phyloP scores from a whole-genome alignment of 2,329 filamentous ascomycete genomes.

The Calonectria crousiana region DNA sequence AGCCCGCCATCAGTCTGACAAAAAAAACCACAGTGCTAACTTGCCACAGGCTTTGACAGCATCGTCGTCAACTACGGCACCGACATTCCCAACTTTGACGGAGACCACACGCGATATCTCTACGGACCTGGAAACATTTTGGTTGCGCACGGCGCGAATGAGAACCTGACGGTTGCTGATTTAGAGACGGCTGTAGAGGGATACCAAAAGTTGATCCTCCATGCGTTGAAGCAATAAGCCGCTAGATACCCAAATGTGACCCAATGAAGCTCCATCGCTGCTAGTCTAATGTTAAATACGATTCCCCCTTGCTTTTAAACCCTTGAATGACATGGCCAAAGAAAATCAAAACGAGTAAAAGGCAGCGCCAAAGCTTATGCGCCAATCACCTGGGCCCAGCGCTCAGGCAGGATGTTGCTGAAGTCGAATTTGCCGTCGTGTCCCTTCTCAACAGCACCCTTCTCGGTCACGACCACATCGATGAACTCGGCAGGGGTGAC shows the following conservation, averaged over 20 bases:
- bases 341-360: background rate
- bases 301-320: conserved; percentile 30
- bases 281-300: conserved; percentile 42
- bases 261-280: conserved; percentile 13
- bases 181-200: conserved; percentile 83
- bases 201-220: conserved; percentile 78
- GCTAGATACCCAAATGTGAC: conserved; percentile 15
- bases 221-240: conserved; percentile 58
- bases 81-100: conserved; percentile 83
- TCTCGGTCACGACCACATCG: conserved; percentile 94
- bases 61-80: conserved; percentile 93
- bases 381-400: conserved; percentile 57
- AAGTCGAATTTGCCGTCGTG: conserved; percentile 77
- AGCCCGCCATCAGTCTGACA: background rate
- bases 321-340: conserved; percentile 18
- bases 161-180: conserved; percentile 81
- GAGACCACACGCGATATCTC: conserved; percentile 75
- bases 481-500: conserved; percentile 91
- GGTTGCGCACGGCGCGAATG: conserved; percentile 88
- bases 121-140: conserved; percentile 82
- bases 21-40: conserved; percentile 25
- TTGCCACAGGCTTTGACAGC: conserved; percentile 76
- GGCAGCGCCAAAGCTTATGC: conserved; percentile 26
- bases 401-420: conserved; percentile 66
- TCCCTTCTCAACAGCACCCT: conserved; percentile 86